These are phyloP conservation scores for Phytopythium ostracodes DNA, from an alignment of 352 stramenopile genomes.

Conservation along the genomic window DNA sequence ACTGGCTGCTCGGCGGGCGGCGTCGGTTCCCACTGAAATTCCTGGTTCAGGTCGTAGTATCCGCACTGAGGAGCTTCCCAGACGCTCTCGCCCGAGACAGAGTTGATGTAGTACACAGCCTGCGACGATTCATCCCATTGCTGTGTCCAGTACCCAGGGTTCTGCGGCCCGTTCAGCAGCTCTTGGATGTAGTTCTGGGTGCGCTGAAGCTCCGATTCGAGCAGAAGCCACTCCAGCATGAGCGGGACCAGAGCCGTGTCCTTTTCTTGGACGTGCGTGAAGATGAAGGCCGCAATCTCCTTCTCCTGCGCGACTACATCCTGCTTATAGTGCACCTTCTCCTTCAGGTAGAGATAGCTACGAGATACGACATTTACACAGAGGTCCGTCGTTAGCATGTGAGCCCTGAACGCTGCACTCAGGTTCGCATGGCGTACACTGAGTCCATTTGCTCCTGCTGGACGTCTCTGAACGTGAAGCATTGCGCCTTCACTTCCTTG, in stretches of 20 bases:
- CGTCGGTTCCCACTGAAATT: slow-evolving; percentile 29
- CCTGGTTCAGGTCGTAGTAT: slow-evolving; percentile 58
- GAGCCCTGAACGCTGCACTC: not conserved
- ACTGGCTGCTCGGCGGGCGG: not conserved
- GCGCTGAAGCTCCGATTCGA: slow-evolving; percentile 66
- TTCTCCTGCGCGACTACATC: slow-evolving; percentile 65
- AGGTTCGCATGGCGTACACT: slow-evolving; percentile 34
- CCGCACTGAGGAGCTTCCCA: slow-evolving; percentile 58
- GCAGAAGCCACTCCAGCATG: slow-evolving; percentile 72
- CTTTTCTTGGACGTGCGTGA: slow-evolving; percentile 45
- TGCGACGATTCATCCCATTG: slow-evolving; percentile 57
- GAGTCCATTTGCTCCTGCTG: slow-evolving; percentile 51
- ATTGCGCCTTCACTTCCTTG: slow-evolving; percentile 59
- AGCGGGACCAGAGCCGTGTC: slow-evolving; percentile 55
- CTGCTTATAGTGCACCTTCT: slow-evolving; percentile 73
- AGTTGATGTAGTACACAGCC: slow-evolving; percentile 68
- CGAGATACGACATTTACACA: not conserved
- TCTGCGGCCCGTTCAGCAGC: slow-evolving; percentile 28
- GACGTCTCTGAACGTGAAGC: slow-evolving; percentile 67
- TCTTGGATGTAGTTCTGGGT: slow-evolving; percentile 66
- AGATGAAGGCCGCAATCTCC: slow-evolving; percentile 64
- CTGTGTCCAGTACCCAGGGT: slow-evolving; percentile 59
- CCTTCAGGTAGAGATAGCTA: slow-evolving; percentile 77
- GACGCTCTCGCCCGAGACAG: slow-evolving; percentile 42
- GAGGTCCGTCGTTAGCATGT: slow-evolving; percentile 7